These are phyloP conservation scores for Neodidymelliopsis sp. DNA, from an alignment of 2,329 filamentous ascomycete genomes.

Conservation along the genomic window DNA sequence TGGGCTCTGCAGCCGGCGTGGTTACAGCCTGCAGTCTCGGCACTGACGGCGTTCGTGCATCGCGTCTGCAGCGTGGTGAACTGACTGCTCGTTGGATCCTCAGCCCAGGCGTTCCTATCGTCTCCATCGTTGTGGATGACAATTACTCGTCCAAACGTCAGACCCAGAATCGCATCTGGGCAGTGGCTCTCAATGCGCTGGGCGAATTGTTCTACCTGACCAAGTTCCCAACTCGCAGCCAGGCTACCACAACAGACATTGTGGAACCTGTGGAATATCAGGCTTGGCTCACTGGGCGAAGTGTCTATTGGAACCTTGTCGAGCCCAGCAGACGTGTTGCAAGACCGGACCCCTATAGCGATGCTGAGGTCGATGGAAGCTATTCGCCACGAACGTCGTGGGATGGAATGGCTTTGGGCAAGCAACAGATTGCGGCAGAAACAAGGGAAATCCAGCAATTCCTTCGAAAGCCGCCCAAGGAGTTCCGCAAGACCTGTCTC, in stretches of 20 bases:
- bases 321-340: conserved; percentile 78
- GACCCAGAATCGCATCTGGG: conserved; percentile 78
- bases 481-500: conserved; percentile 79
- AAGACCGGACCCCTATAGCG: conserved; percentile 75
- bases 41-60: conserved; percentile 63
- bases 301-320: conserved; percentile 80
- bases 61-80: conserved; percentile 74
- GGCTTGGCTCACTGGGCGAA: conserved; percentile 82
- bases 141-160: conserved; percentile 76
- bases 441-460: conserved; percentile 83
- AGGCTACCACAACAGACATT: conserved; percentile 55
- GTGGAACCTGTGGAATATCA: conserved; percentile 66
- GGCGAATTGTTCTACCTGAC: conserved; percentile 90
- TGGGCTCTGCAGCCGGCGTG: conserved; percentile 82
- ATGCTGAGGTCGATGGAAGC: conserved; percentile 68
- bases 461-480: conserved; percentile 72
- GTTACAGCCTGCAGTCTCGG: conserved; percentile 83
- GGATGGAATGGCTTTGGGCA: conserved; percentile 73
- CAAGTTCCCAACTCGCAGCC: conserved; percentile 68
- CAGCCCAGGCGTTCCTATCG: conserved; percentile 90
- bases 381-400: conserved; percentile 84
- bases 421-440: conserved; percentile 75
- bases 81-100: conserved; percentile 88
- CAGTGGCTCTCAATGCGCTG: conserved; percentile 90
- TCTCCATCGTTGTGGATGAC: conserved; percentile 84